Evolutionary conservation across 352 stramenopile genomes (phyloP).

Genomic region (Phytophthora litchii): DNA sequence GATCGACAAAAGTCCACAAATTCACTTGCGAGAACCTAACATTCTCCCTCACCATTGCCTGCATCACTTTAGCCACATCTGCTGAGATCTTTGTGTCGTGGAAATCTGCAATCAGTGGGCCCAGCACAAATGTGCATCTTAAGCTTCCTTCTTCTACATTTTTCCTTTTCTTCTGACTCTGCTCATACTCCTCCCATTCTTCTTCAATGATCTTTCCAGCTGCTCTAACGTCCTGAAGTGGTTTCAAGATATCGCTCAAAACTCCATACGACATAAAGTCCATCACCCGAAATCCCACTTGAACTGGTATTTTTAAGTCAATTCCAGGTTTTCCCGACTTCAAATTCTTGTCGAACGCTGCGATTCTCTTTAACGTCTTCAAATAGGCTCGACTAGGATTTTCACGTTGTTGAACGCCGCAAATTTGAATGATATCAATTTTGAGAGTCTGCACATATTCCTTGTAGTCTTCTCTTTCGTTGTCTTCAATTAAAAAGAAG

Average conservation of each 20-base stretch:
- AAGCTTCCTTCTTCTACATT: constrained; percentile 1
- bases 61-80: constrained; percentile 1
- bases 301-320: constrained; percentile 14
- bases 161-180: not conserved
- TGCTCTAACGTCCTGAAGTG: constrained; percentile 2
- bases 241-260: constrained; percentile 2
- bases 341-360: constrained; percentile 1
- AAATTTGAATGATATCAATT: constrained; percentile 18
- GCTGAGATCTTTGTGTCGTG: not conserved
- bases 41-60: constrained; percentile 6
- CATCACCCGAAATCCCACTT: constrained; percentile 11
- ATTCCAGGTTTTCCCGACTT: constrained; percentile 5
- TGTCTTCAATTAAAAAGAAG: constrained; percentile 6
- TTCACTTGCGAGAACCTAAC: constrained; percentile 13
- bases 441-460: constrained; percentile 11
- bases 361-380: constrained; percentile 11
- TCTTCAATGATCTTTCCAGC: constrained; percentile 6
- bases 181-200: constrained; percentile 6
- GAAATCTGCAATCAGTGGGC: constrained; percentile 21
- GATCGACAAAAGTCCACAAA: constrained; percentile 7
- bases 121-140: constrained; percentile 25
- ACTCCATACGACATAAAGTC: constrained; percentile 5
- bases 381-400: constrained; percentile 8
- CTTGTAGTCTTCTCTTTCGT: constrained; percentile 5
- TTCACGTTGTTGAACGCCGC: constrained; percentile 11